Percentiles rank a stretch among this genome's conserved stretches.
phyloP scores from a whole-genome alignment of 1,139 yeast species.

The Pichia terricola region DNA sequence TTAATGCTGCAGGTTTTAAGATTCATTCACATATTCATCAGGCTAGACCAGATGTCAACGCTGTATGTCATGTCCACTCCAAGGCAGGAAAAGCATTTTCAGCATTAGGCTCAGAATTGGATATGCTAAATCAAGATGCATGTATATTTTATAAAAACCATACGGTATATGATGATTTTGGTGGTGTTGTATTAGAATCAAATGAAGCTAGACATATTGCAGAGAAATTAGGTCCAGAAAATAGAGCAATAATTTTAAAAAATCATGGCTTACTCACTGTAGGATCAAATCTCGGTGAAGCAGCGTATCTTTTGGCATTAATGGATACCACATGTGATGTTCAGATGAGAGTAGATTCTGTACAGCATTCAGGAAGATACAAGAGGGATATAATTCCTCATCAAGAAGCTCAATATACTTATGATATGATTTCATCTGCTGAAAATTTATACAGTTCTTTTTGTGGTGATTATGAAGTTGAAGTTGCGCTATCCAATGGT shows the following conservation, averaged over 20 bases:
- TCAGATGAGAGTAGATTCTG: conserved; percentile 53
- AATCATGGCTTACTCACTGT: conserved; percentile 73
- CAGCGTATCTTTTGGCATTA: conserved; percentile 57
- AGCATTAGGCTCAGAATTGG: conserved; percentile 56
- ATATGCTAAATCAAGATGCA: conserved; percentile 70
- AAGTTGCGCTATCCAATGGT: conserved; percentile 2
- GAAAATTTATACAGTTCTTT: conserved; percentile 4
- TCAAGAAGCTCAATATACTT: conserved; percentile 3
- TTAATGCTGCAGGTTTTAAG: conserved; percentile 69
- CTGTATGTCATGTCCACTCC: conserved; percentile 74
- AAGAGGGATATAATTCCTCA: conserved; percentile 24
- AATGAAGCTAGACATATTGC: conserved; percentile 34
- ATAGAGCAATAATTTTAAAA: conserved; percentile 52
- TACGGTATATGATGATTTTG: conserved; percentile 54
- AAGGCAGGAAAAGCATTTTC: conserved; percentile 64
- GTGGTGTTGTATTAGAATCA: conserved; percentile 63
- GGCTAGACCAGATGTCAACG: conserved; percentile 68
- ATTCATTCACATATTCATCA: conserved; percentile 66
- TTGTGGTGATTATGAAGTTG: conserved; percentile 5
- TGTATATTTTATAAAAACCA: conserved; percentile 58
- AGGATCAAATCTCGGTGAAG: conserved; percentile 69
- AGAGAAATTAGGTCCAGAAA: conserved; percentile 48
- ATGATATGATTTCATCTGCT: conserved; percentile 1
- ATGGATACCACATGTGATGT: conserved; percentile 60
- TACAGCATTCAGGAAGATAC: conserved; percentile 23